Percentiles rank a stretch among this genome's conserved stretches.
phyloP scores from a whole-genome alignment of 225 moss, liverwort and hornwort species.

The Bryoerythrophyllum caledonicum region DNA sequence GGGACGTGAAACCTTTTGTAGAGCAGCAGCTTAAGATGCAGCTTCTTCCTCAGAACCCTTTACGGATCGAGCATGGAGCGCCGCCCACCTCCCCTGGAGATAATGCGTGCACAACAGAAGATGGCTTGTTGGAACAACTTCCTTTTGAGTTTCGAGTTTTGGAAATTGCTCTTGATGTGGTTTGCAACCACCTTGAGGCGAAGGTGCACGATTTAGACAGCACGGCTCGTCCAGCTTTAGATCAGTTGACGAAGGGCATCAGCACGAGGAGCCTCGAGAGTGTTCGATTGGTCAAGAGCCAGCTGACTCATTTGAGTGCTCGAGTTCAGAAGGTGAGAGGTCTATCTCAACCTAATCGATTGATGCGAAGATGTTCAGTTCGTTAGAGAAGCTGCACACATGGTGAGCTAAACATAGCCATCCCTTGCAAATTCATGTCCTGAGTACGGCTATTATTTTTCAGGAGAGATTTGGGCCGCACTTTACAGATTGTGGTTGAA shows the following conservation, averaged over 20 bases:
- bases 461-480: not conserved
- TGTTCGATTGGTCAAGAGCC: conserved; percentile 81
- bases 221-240: conserved; percentile 76
- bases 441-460: not conserved
- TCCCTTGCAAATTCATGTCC: conserved; percentile 13
- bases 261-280: conserved; percentile 84
- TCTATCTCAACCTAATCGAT: not conserved
- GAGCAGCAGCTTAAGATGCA: conserved; percentile 79
- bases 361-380: conserved; percentile 12
- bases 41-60: conserved; percentile 44
- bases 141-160: conserved; percentile 94
- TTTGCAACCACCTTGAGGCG: conserved; percentile 73
- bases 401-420: conserved; percentile 10
- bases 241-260: conserved; percentile 75
- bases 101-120: conserved; percentile 41
- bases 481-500: conserved; percentile 26
- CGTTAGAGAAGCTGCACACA: conserved; percentile 18
- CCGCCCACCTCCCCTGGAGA: conserved; percentile 29
- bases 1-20: conserved; percentile 63
- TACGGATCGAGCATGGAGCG: conserved; percentile 29
- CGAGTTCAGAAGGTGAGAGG: conserved; percentile 90
- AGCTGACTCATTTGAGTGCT: conserved; percentile 85
- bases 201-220: conserved; percentile 66
- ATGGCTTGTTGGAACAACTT: conserved; percentile 54
- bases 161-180: conserved; percentile 90